Evolutionary conservation across 2,329 filamentous ascomycete genomes (phyloP).

Genomic region (Fusarium albosuccineum): DNA sequence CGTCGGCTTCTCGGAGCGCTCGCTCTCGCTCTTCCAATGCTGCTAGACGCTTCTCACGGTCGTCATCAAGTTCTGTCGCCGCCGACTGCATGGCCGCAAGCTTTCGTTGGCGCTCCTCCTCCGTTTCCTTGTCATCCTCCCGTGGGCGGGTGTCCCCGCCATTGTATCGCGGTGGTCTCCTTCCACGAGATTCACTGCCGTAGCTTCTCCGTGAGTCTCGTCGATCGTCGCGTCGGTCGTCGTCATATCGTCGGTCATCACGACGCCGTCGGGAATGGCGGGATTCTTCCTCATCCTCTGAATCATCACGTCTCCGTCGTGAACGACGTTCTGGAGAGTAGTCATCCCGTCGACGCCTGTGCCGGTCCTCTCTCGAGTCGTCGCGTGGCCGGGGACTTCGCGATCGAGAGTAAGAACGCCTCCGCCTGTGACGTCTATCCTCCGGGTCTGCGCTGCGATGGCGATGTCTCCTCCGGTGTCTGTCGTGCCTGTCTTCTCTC

Average conservation of each 20-base stretch:
- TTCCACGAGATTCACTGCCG: slow-evolving; percentile 41
- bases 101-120: slow-evolving; percentile 73
- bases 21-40: slow-evolving; percentile 76
- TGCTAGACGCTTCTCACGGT: slow-evolving; percentile 76
- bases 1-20: slow-evolving; percentile 74
- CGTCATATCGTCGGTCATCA: slow-evolving; percentile 44
- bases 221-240: slow-evolving; percentile 51
- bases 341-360: slow-evolving; percentile 44
- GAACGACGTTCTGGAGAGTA: slow-evolving; percentile 43
- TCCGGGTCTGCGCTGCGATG: slow-evolving; percentile 56
- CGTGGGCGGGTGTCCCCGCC: slow-evolving; percentile 11
- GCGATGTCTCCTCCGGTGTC: slow-evolving; percentile 59
- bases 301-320: slow-evolving; percentile 37
- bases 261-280: slow-evolving; percentile 35
- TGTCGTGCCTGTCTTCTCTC: slow-evolving; percentile 50
- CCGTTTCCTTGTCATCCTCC: slow-evolving; percentile 50
- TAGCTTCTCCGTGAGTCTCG: slow-evolving; percentile 35
- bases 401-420: slow-evolving; percentile 62
- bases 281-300: slow-evolving; percentile 33
- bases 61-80: slow-evolving; percentile 76
- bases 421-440: slow-evolving; percentile 56
- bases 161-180: slow-evolving; percentile 36
- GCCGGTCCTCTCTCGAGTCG: slow-evolving; percentile 47
- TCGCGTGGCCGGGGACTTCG: slow-evolving; percentile 56
- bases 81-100: slow-evolving; percentile 80